Conservation (phyloP, 768 basidiomycete genomes). For the Megacollybia marginata region DNA sequence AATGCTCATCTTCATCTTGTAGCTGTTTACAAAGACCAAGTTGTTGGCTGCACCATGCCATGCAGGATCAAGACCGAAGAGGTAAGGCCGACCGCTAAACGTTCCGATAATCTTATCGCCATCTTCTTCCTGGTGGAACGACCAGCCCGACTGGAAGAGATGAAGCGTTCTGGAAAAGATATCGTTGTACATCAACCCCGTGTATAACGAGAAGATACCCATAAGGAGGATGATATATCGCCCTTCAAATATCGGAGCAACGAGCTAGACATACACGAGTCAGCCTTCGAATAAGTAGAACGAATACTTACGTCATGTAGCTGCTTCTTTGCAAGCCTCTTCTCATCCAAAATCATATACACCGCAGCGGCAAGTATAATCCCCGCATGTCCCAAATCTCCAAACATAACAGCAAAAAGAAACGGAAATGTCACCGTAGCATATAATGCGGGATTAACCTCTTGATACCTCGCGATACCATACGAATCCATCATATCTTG, state of each 20-base stretch:
- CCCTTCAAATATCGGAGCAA: slow-evolving; percentile 45
- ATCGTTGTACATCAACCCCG: slow-evolving; percentile 98
- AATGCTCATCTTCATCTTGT: slow-evolving; percentile 99
- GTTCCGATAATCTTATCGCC: slow-evolving; percentile 42
- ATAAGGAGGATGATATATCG: slow-evolving; percentile 98
- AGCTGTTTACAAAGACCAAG: slow-evolving; percentile 93
- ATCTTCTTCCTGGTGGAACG: slow-evolving; percentile 43
- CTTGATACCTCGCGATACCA: slow-evolving; percentile 90
- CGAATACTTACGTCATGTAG: slow-evolving; percentile 48
- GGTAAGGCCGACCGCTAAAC: slow-evolving; percentile 68
- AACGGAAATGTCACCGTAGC: slow-evolving; percentile 93
- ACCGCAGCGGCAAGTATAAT: slow-evolving; percentile 72
- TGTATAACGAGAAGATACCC: slow-evolving; percentile 98
- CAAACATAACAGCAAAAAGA: slow-evolving; percentile 99
- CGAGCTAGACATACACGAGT: too few relatives aligned
- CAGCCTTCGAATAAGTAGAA: too few relatives aligned
- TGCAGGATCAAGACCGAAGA: slow-evolving; percentile 88
- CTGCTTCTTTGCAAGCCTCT: slow-evolving; percentile 62
- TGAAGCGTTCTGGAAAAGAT: slow-evolving; percentile 91
- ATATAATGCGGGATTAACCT: slow-evolving; percentile 94
- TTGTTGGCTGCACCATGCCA: slow-evolving; percentile 94
- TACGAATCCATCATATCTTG: slow-evolving; percentile 98
- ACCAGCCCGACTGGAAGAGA: slow-evolving; percentile 89
- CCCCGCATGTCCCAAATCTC: slow-evolving; percentile 93
- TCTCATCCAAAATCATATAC: slow-evolving; percentile 85